Evolutionary conservation across 495 filamentous ascomycete genomes (phyloP).

Genomic region (Clavariopsis aquatica): DNA sequence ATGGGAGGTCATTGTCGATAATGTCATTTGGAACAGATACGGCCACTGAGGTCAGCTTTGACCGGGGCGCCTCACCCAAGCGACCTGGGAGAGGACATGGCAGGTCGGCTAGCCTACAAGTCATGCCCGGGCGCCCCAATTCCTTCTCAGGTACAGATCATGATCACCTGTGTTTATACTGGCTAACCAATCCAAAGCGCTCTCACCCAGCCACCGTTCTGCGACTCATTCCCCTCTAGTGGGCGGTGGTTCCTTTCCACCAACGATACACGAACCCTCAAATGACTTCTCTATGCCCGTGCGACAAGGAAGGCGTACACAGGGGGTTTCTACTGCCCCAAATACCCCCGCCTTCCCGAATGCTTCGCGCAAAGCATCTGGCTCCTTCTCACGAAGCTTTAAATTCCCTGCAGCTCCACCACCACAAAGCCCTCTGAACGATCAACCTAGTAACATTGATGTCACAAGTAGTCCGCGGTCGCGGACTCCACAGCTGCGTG

Average conservation of each 20-base stretch:
- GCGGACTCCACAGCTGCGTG: constrained; percentile 36
- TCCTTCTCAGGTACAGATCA: constrained; percentile 32
- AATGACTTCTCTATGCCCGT: constrained; percentile 33
- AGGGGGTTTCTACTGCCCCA: constrained; percentile 36
- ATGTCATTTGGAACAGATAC: constrained; percentile 80
- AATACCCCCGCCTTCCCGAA: constrained; percentile 39
- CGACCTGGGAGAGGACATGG: constrained; percentile 66
- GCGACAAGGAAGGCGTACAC: constrained; percentile 41
- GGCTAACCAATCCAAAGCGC: constrained; percentile 10
- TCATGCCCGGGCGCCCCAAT: constrained; percentile 53
- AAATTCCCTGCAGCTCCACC: constrained; percentile 62
- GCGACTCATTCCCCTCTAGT: constrained; percentile 35
- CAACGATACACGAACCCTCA: constrained; percentile 26
- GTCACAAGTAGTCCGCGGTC: constrained; percentile 24
- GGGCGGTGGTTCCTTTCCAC: constrained; percentile 31
- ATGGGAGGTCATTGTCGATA: constrained; percentile 88
- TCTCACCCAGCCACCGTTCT: constrained; percentile 26
- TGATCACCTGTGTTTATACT: background rate
- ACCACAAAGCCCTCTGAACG: constrained; percentile 35
- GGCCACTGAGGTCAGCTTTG: constrained; percentile 46
- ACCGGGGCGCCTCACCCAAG: constrained; percentile 48
- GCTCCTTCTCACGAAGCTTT: constrained; percentile 57
- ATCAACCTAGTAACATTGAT: constrained; percentile 22
- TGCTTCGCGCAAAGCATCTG: constrained; percentile 43
- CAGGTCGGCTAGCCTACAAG: constrained; percentile 81